Percentiles rank a stretch among this genome's conserved stretches.
Evolutionary conservation across 2,329 filamentous ascomycete species (phyloP).

Genomic region (Verticillium nonalfalfae): DNA sequence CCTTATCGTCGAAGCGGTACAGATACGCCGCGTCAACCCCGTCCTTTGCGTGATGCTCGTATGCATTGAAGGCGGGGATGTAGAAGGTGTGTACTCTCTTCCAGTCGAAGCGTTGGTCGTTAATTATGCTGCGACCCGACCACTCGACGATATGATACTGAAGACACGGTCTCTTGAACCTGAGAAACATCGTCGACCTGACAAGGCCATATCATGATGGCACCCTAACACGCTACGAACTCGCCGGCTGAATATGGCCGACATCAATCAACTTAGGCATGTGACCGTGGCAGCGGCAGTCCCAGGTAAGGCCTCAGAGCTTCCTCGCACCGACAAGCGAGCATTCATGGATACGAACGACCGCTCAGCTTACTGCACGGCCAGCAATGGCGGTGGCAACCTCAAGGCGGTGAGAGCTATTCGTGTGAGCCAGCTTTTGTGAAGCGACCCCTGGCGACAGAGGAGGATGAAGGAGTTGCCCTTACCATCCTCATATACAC

Average conservation of each 20-base stretch:
- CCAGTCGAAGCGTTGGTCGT: conserved; percentile 31
- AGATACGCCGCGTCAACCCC: conserved; percentile 33
- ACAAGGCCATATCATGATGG: conserved; percentile 2
- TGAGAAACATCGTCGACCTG: conserved; percentile 20
- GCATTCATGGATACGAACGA: conserved; percentile 8
- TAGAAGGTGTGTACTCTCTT: conserved; percentile 47
- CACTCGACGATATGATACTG: conserved; percentile 47
- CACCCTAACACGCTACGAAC: conserved; percentile 10
- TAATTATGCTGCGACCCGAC: conserved; percentile 31
- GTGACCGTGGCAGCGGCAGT: conserved; percentile 8
- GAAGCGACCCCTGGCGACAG: conserved; percentile 7
- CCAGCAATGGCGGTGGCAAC: conserved; percentile 11
- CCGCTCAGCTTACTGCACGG: conserved; percentile 12
- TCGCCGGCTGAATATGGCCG: conserved; percentile 1
- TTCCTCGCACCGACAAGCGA: conserved; percentile 12
- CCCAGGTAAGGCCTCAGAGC: conserved; percentile 9
- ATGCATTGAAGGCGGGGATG: conserved; percentile 43
- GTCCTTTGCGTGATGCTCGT: conserved; percentile 36
- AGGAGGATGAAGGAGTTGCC: conserved; percentile 12
- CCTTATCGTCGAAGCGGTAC: conserved; percentile 47
- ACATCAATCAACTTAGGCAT: conserved; percentile 1
- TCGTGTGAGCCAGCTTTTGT: conserved; percentile 16
- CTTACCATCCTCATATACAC: conserved; percentile 10
- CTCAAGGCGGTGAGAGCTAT: conserved; percentile 15
- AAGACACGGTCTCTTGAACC: conserved; percentile 42